Percentiles rank a stretch among this genome's conserved stretches.
These are phyloP conservation scores for Sonneratia caseolaris DNA, from an alignment of 345 rosid genomes.

Conservation along the genomic window DNA sequence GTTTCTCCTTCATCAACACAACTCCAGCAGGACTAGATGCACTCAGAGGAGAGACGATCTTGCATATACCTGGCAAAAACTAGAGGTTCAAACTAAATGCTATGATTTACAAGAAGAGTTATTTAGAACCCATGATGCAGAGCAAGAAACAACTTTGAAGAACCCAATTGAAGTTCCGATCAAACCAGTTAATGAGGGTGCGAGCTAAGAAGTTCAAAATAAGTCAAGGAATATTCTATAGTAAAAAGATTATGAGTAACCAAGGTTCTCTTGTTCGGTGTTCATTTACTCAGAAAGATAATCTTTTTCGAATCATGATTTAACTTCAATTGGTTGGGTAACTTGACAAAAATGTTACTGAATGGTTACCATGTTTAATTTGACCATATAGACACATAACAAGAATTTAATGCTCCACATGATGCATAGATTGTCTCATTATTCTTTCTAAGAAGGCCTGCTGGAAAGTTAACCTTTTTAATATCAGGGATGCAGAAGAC, in stretches of 20 bases:
- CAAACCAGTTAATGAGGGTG: too few species aligned
- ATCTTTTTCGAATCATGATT: background rate
- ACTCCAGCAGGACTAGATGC: conserved; percentile 91
- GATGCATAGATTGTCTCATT: background rate
- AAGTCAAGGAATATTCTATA: background rate
- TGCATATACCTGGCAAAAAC: conserved; percentile 68
- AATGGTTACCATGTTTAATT: background rate
- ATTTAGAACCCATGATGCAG: background rate
- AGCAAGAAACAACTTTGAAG: too few species aligned
- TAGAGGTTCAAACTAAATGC: background rate
- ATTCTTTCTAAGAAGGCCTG: background rate
- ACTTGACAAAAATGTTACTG: background rate
- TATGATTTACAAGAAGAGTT: background rate
- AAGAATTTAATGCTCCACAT: background rate
- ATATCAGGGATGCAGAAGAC: background rate
- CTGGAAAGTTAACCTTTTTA: background rate
- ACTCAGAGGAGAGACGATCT: conserved; percentile 74
- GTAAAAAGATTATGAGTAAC: background rate
- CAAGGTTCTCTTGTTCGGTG: background rate
- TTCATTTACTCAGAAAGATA: background rate
- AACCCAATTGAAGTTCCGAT: too few species aligned
- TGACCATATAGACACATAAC: background rate
- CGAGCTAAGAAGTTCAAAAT: background rate
- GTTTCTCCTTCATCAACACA: conserved; percentile 79
- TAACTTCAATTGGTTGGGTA: background rate